Evolutionary conservation across 2,329 filamentous ascomycete genomes (phyloP), one percentile per base, ranked within the genome.

Genomic region (Aspergillus vadensis): DNA sequence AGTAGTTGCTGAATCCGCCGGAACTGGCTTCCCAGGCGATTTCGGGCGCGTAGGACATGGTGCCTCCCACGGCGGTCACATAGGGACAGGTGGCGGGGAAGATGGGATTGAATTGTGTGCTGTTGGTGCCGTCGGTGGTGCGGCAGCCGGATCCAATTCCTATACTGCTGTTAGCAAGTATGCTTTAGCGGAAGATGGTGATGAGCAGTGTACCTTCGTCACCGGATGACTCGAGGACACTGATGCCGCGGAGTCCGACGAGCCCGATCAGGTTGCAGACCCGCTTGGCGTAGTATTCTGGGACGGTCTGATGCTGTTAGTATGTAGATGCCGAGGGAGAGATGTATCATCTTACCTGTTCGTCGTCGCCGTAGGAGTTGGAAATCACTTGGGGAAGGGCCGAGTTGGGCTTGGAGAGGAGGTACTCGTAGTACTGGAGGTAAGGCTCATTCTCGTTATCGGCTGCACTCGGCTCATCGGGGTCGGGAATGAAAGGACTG

Each of bases 31-130:
- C 79, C 17, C 82, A 80, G 4, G 79, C 78, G 14, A 78, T 76
- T 68, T 85, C 81, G 15, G 81, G 82, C 55, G 78, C 70, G 47
- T 81, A 75, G 63, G 79, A 74, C 64, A 76, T 74, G 1, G 86
- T 87, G 1, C 84, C 88, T 9, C 89, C 88, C 1, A 91, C 84
- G 2, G 82, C 77, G 0, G 88, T 91, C 6, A 91, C 83, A 72
- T 85, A 91, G 0, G 88, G 88, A 67, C 89, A 91, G 0, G 83
- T 83, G 0, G 83, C 83, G 0, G 89, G 89, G 74, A 91, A 91
- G 6, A 81, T 83, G 1, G 87, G 82, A 27, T 86, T 77, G 68
- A 88, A 86, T 21, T 82, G 79, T 7, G 82, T 82, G 1, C 78
- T 81, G 60, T 84, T 80, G 44, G 75, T 79, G 25, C 86, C 86